These are phyloP conservation scores for Lanmaoa rubissima DNA, from an alignment of 768 basidiomycete species.

Conservation along the genomic window DNA sequence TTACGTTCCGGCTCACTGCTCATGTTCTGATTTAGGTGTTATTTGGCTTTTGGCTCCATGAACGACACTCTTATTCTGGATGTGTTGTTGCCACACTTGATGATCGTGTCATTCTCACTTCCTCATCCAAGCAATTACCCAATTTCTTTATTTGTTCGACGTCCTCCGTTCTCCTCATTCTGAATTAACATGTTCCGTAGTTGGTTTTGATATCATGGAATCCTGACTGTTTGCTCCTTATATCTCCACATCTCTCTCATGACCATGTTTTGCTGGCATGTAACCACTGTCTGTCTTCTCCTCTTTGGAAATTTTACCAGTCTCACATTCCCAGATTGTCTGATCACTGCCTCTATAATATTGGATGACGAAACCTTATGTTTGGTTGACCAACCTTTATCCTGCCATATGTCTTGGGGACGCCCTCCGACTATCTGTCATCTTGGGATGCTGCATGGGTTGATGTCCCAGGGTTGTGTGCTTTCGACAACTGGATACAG, in stretches of 20 bases:
- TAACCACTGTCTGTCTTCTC: slow-evolving; percentile 7
- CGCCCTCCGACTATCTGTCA: neutral
- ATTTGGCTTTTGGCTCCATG: neutral
- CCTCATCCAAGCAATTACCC: neutral
- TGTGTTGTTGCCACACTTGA: neutral
- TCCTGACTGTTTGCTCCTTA: slow-evolving; percentile 1
- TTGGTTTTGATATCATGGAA: neutral
- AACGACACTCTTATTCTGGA: slow-evolving; percentile 1
- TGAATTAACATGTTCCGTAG: neutral
- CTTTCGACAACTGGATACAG: neutral
- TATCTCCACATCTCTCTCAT: neutral
- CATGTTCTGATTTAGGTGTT: slow-evolving; percentile 4
- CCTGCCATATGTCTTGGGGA: neutral
- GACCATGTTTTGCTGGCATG: neutral
- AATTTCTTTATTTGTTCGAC: neutral
- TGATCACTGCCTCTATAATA: neutral
- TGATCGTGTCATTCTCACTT: neutral
- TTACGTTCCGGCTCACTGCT: neutral
- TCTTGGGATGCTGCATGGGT: neutral
- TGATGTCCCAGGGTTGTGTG: neutral
- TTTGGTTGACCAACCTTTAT: neutral
- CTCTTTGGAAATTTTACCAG: neutral
- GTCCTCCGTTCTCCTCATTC: neutral
- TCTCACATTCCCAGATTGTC: slow-evolving; percentile 12
- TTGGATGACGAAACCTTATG: neutral